Percentiles rank a stretch among this genome's conserved stretches.
Conservation (phyloP, 1,284 basidiomycete genomes). For the Marasmius tenuissimus region DNA sequence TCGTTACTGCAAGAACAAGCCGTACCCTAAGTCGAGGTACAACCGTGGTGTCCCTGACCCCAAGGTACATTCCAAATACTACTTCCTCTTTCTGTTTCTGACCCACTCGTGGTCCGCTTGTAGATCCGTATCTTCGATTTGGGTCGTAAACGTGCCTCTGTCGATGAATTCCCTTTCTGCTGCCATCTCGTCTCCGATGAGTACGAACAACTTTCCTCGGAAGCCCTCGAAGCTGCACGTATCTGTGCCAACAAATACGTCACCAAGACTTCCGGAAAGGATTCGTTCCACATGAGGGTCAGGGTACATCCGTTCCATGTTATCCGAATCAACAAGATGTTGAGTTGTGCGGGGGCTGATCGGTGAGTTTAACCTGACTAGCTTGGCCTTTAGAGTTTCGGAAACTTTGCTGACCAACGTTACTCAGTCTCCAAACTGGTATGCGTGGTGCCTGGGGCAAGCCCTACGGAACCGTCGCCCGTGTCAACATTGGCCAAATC, state of each 20-base stretch:
- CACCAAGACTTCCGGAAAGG: slow-evolving; percentile 97
- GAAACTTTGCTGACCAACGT: not conserved
- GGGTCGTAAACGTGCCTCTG: slow-evolving; percentile 91
- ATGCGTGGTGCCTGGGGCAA: slow-evolving; percentile 99
- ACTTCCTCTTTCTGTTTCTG: slow-evolving; percentile 9
- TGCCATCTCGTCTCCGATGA: slow-evolving; percentile 97
- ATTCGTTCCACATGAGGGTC: slow-evolving; percentile 98
- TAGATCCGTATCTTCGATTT: slow-evolving; percentile 94
- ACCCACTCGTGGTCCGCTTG: not conserved
- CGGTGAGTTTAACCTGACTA: slow-evolving; percentile 45
- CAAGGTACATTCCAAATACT: slow-evolving; percentile 54
- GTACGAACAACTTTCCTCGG: slow-evolving; percentile 96
- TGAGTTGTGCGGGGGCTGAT: slow-evolving; percentile 99
- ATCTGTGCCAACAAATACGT: slow-evolving; percentile 99
- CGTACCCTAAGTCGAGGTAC: slow-evolving; percentile 92
- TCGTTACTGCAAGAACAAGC: slow-evolving; percentile 99
- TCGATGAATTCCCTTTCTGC: slow-evolving; percentile 98
- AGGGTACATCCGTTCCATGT: slow-evolving; percentile 99
- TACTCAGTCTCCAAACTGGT: slow-evolving; percentile 87
- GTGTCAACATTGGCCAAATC: slow-evolving; percentile 97
- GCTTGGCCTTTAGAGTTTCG: not conserved
- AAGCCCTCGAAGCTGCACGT: slow-evolving; percentile 97
- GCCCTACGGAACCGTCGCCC: slow-evolving; percentile 94
- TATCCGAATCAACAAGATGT: slow-evolving; percentile 99
- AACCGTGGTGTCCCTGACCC: slow-evolving; percentile 98